Base-by-base conservation (phyloP, 768 basidiomycete species). In the Auriscalpium orientale region DNA sequence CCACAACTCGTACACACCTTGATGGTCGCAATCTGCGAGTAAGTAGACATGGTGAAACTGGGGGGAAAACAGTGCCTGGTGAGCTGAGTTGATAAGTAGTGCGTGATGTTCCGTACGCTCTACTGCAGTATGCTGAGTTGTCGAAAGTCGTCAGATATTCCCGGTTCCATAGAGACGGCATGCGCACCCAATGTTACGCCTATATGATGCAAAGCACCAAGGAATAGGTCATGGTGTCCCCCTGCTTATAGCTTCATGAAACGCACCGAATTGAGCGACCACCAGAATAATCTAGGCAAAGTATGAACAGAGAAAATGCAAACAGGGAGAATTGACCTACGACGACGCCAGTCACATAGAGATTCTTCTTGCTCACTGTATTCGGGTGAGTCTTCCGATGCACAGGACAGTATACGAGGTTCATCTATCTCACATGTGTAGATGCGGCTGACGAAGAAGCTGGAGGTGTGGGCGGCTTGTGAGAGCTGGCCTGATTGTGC, bases 241-340 rank as follows among this genome's bases (percentile, higher is more conserved):
- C 22, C 5, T 28, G 22, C 22, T 56, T 22, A 56, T 33, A 33
- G 49, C 37, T 13, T 8, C 28, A 22, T 47, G 53, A 28, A 43
- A 28, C 71, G 40, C 54, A 79, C 81, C 78, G 58, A 83, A 80
- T 64, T 79, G 79, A n/a, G 75, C 77, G 20, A 79, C 57, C 10
- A 81, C 74, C 44, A 83, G 63, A 13, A 70, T 60, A 18, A 65
- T 65, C 80, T 80, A 28, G 22, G 53, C 3, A 20, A 18, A 38
- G 49, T 16, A 7, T 38, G 46, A 13, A 57, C 16, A 28, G 3
- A 28, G 22, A 28, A 28, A 5, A 28, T 28, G 22, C 22, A 28
- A 28, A 28, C 22, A 28, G 22, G 22, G 22, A 2, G 22, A 28
- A 28, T 45, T 36, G 34, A 66, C 75, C 61, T 62, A 81, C 81